Evolutionary conservation across 495 filamentous ascomycete genomes (phyloP).

Genomic region (Paragyromitra xinjiangensis): DNA sequence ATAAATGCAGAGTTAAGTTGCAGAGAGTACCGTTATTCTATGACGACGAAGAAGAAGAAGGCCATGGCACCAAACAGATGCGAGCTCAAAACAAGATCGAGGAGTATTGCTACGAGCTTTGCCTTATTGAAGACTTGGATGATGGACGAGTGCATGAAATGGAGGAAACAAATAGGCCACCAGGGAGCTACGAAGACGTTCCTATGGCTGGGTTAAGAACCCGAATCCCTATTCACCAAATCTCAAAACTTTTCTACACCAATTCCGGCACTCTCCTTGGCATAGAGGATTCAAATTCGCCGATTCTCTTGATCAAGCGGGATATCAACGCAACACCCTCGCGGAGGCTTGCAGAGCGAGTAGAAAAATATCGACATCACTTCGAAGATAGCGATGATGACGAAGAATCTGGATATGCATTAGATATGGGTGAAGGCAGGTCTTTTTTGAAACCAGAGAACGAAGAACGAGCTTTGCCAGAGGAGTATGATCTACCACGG

Average conservation of each 20-base stretch:
- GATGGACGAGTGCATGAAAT: constrained; percentile 87
- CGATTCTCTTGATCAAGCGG: constrained; percentile 85
- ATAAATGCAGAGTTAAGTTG: constrained; percentile 88
- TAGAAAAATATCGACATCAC: constrained; percentile 55
- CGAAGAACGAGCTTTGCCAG: constrained; percentile 36
- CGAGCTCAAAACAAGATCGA: constrained; percentile 65
- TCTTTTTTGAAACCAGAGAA: constrained; percentile 21
- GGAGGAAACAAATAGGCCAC: constrained; percentile 71
- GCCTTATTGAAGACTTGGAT: constrained; percentile 91
- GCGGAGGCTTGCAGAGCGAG: constrained; percentile 63
- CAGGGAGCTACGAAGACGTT: constrained; percentile 75
- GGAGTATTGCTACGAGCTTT: constrained; percentile 87
- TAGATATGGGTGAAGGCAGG: constrained; percentile 46
- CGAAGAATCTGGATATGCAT: constrained; percentile 48
- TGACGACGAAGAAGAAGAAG: constrained; percentile 53
- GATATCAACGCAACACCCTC: constrained; percentile 79
- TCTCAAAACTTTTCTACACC: constrained; percentile 97
- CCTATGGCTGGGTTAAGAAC: constrained; percentile 79
- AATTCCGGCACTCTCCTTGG: constrained; percentile 95
- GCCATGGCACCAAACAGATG: constrained; percentile 55
- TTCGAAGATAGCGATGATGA: constrained; percentile 57
- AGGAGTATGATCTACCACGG: constrained; percentile 68
- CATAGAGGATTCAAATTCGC: constrained; percentile 83
- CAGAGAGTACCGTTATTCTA: constrained; percentile 59
- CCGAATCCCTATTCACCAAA: constrained; percentile 84